Base-by-base conservation (phyloP, 768 basidiomycete genomes). In the Suillus americanus region DNA sequence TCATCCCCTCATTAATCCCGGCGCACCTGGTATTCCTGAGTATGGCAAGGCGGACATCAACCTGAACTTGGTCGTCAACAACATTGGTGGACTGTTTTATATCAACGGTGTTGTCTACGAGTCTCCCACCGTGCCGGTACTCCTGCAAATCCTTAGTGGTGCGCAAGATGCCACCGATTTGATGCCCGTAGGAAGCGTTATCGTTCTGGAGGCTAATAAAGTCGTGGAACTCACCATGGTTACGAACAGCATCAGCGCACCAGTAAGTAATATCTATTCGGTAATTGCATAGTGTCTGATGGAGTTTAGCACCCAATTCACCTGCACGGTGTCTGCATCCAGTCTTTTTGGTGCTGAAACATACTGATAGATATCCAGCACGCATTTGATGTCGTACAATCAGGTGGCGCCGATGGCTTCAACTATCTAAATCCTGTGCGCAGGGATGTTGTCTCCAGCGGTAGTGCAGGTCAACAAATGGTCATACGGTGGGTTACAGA, bases 401-500 rank as follows among this genome's bases (percentile, higher is more conserved):
- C 70, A 43, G 75, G 75, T 10, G 74, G 73, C 5, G n/a, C 16
- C 33, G 69, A 60, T 40, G 33, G 61, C 5, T 70, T 70, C 54
- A 81, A 81, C 70, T 80, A 74, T 60, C 37, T 64, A 5, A 79
- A 81, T 56, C 79, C 80, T 1, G 72, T 79, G n/a, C 72, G 69
- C 48, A 70, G 79, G n/a, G 79, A 80, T 35, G 70, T 72, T 1
- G 64, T 60, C 16, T 71, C 71, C 5, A 51, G 68, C 43, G 72
- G 74, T 10, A 69, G 63, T 54, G 64, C 61, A 23, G 73, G 83
- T 68, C 68, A 83, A 75, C 72, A 80, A 70, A 80, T 83, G 51
- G 79, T 82, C 9, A 75, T 90, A 41, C 82, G 88, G 50, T 89
- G 84, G 72, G 74, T 78, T 23, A 87, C 88, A 3, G 85, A 90